Evolutionary conservation across 1,284 basidiomycete genomes (phyloP), one percentile per base, ranked within the genome.

Genomic region (Fomitopsis betulina): DNA sequence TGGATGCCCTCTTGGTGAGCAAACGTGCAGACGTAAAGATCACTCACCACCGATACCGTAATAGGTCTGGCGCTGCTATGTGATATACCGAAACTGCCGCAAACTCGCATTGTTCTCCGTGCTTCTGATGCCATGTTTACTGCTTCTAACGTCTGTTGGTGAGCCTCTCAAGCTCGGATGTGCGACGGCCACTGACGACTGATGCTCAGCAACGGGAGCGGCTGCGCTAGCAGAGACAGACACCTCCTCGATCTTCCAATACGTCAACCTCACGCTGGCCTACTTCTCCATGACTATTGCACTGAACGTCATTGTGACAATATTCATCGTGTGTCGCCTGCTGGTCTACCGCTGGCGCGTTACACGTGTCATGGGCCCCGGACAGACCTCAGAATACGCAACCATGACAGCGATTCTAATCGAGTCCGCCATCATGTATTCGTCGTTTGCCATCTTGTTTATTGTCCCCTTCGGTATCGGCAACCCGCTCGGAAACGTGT

Each of bases 351-450:
- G 77, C 25, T 70, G 71, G 45, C 62, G 61, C 54, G 59, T 75
- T 50, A 59, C 72, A 45, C 57, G 63, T 17, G 62, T 64, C 17
- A 67, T 79, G 30, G 70, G 73, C 0, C 56, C 65, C 6, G 72
- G 72, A 5, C 70, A 77, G 59, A 73, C 69, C 17, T 66, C 56
- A 21, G 70, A 75, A 50, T 79, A 79, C 63, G 62, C 75, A 32
- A 76, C 75, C 0, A 59, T 80, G n/a, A 70, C 70, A 3, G 68
- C 77, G 8, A 73, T 79, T 54, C 60, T 80, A 42, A 59, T 78
- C 58, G 78, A 79, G 64, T 74, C 72, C 12, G 75, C 78, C 1
- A 72, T 77, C 27, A 69, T 79, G 17, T 79, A 79, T 63, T 75
- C 76, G 7, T 63, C 75, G 21, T 75, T 75, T 61, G 70, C 76